Evolutionary conservation across 2,329 filamentous ascomycete genomes (phyloP), one percentile per base, ranked within the genome.

Genomic region (Colletotrichum higginsianum): DNA sequence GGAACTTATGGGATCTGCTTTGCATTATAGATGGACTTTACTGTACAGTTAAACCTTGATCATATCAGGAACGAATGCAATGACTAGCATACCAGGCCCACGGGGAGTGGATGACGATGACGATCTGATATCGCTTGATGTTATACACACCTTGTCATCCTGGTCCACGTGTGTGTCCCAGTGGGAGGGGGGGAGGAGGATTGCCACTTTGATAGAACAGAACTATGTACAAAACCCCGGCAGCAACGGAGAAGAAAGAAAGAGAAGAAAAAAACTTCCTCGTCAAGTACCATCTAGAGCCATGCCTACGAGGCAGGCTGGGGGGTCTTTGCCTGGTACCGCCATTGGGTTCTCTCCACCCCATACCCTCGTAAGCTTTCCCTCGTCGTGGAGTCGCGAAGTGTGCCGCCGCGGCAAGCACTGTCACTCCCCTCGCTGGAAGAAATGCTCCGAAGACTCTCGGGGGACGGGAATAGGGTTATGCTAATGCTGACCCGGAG

Each of bases 361-460:
- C 26, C 26, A 26, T 26, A 26, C 26, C 26, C 26, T 26, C 26
- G 26, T 26, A 26, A 26, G 26, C 26, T 26, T 26, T 26, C 26
- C 26, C 42, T 38, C 35, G 18, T 40, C 53, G 38, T n/a, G 11
- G 53, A 23, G 53, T n/a, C n/a, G 12, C 40, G n/a, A 18, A n/a
- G 58, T 46, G 18, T 49, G 26, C 26, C 16, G 56, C 23, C 1
- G 21, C 13, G 56, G 40, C 16, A 26, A 3, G 38, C 16, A 13
- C 6, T 12, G 0, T 18, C 9, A 8, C 13, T 26, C 6, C 5
- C 7, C 16, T 46, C 40, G 15, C 18, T 38, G 58, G 58, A 40
- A 61, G 44, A 61, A 61, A 50, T 49, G 44, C 58, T 61, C 58
- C 58, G 58, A 35, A n/a, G 38, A 26, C 4, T 30, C 9, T 12